A percentile compares a stretch with the other conserved stretches of the same genome.
These are phyloP conservation scores for Rhododendron griersonianum DNA, from an alignment of 148 eudicot species.

Conservation along the genomic window DNA sequence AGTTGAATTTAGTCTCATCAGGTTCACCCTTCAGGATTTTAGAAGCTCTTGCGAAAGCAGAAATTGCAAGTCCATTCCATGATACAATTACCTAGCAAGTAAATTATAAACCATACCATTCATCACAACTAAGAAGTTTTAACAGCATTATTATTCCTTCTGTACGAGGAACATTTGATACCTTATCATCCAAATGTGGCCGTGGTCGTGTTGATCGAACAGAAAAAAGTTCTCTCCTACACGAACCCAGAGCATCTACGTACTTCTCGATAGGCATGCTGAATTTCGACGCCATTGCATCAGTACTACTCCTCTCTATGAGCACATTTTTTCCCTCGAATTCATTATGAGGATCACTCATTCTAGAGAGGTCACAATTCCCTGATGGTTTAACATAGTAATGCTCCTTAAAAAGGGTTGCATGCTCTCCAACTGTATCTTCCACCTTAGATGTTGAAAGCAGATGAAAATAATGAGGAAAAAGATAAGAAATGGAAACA, in stretches of 20 bases:
- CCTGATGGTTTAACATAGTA: conserved; percentile 78
- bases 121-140: conserved; percentile 1
- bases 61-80: conserved; percentile 93
- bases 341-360: conserved; percentile 93
- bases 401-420: conserved; percentile 70
- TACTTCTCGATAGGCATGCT: conserved; percentile 54
- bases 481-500: neutral
- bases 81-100: conserved; percentile 79
- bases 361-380: conserved; percentile 78
- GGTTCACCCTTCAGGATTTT: conserved; percentile 71
- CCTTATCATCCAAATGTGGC: conserved; percentile 95
- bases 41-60: conserved; percentile 90
- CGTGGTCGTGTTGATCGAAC: conserved; percentile 66
- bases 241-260: conserved; percentile 51
- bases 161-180: conserved; percentile 11
- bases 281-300: conserved; percentile 64
- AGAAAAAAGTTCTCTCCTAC: conserved; percentile 65
- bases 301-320: conserved; percentile 68
- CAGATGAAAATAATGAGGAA: neutral
- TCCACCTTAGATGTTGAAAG: conserved; percentile 49
- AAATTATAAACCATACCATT: neutral
- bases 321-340: conserved; percentile 85
- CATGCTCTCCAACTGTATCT: conserved; percentile 66
- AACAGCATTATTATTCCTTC: neutral
- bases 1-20: conserved; percentile 50